Base-by-base conservation (phyloP, 1,284 basidiomycete species). In the Malassezia nana region DNA sequence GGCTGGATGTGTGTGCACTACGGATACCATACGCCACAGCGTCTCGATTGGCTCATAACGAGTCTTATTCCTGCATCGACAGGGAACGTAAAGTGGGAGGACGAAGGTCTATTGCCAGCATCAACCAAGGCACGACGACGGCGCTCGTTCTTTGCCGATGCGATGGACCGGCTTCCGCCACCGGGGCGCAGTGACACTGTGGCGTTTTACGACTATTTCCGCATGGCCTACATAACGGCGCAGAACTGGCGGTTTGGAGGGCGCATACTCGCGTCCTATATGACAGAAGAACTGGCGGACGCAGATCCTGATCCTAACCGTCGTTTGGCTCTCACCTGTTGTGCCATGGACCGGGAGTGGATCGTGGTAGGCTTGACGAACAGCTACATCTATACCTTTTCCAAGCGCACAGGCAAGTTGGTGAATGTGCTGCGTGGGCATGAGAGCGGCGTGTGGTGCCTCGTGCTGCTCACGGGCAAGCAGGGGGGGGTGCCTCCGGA, bases 301-400 rank as follows among this genome's bases (percentile, higher is more conserved):
- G 54, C 54, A 2, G 42, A 45, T 80, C 48, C 54, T 13, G 43
- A 56, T 16, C 54, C 82, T 32, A 81, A 87, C 63, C 80, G 80
- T 41, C 84, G 83, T 8, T 55, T 64, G 33, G 85, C 89, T 9
- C 85, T 92, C 32, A 92, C 92, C 0, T 88, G 85, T 3, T 79
- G 94, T 20, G 87, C 89, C 1, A 80, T 95, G 56, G 87, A 94
- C 75, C 77, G 80, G 22, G 82, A 87, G 49, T 89, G 84, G 81
- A 83, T 96, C 65, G 84, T 92, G 35, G 85, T 91, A 22, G 91
- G 89, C 1, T 85, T 94, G 72, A 87, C 88, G 12, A 92, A 87
- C 73, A 81, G 82, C 63, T 83, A 84, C 61, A 86, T 96, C 41
- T 87, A 90, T 69, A 81, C 95, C 22, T 95, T 92, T 75, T 84